Evolutionary conservation across 1,284 basidiomycete genomes (phyloP), one percentile per base, ranked within the genome.

Genomic region (Trametes pubescens): DNA sequence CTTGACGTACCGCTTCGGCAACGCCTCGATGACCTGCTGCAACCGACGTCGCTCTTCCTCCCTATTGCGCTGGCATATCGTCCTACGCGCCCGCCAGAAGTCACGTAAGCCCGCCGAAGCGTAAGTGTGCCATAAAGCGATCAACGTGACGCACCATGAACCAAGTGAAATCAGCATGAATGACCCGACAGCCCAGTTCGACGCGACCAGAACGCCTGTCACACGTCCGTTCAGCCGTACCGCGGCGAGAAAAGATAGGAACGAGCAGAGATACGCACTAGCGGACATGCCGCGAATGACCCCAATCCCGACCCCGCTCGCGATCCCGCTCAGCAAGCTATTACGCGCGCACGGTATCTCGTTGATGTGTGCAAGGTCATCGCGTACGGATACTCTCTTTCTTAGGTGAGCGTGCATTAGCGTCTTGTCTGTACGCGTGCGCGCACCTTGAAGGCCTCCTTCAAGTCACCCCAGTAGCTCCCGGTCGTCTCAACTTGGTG

Each of bases 321-420:
- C 83, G 58, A 86, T 86, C 32, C 85, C 84, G 61, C 78, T 82
- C 69, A 86, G 72, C 34, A 86, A 72, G 69, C 83, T 84, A 51
- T 76, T 84, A 46, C 84, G 76, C 55, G 83, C 82, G 61, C 90
- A 92, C 13, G 90, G 91, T 14, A 91, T 81, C 69, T 90, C 81
- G 43, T 78, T 79, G 48, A 86, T 78, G 62, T 78, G 78, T 57
- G 80, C 75, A 24, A 84, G 66, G 72, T 86, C 84, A 69, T 85
- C 77, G 62, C 65, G 69, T n/a, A 76, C 63, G 38, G 79, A 83
- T 71, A 86, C 72, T 71, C 80, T 81, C 84, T 86, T 76, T 73
- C 80, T 79, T 80, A 65, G 67, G 57, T 69, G 65, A 59, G 46
- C 40, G 38, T 47, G 67, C 16, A 29, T 59, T 73, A 51, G 49